Base-by-base conservation (phyloP, 495 filamentous ascomycete genomes). In the Hypoxylon perforatum region DNA sequence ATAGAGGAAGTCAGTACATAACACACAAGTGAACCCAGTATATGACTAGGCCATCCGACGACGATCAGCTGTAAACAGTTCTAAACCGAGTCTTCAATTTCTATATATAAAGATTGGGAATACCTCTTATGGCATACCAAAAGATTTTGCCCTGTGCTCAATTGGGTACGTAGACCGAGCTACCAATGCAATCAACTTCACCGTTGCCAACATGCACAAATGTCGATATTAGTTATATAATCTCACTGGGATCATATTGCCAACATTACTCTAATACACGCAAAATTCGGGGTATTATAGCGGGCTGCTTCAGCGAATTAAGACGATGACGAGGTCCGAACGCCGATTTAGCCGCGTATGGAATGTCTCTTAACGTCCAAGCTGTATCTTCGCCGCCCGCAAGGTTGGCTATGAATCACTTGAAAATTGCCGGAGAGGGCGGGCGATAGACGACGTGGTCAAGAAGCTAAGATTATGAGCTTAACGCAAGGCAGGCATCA, bases 401-500 rank as follows among this genome's bases (percentile, higher is more conserved):
- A 11, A 25, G 4, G 11, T 33, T 4, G 11, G 42, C 4, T 45
- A 45, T 11, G 52, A 45, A 55, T 55, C 42, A 33, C 30, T 22
- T 30, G 23, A 42, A 55, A 21, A 55, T 41, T 8, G 12, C 25
- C 25, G 25, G 25, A 28, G 25, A 28, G 25, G 25, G 25, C 3
- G 3, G 22, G 14, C 12, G 21, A 9, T 12, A 15, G 19, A 38
- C 12, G 17, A 7, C 50, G 14, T 17, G 19, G 3, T 33, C 19
- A 28, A 17, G 60, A 28, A 17, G 60, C 50, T 14, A 48, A 14
- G 18, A 45, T 68, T 58, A 86, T 21, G 82, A 62, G 49, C 85
- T 94, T 47, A 97, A 77, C 52, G 93, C 92, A 60, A 97, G 86
- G 75, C 93, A 97, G 15, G 93, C 93, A 77, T 97, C 93, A 14